Evolutionary conservation across 2,329 filamentous ascomycete genomes (phyloP).

Genomic region (Calonectria honghensis): DNA sequence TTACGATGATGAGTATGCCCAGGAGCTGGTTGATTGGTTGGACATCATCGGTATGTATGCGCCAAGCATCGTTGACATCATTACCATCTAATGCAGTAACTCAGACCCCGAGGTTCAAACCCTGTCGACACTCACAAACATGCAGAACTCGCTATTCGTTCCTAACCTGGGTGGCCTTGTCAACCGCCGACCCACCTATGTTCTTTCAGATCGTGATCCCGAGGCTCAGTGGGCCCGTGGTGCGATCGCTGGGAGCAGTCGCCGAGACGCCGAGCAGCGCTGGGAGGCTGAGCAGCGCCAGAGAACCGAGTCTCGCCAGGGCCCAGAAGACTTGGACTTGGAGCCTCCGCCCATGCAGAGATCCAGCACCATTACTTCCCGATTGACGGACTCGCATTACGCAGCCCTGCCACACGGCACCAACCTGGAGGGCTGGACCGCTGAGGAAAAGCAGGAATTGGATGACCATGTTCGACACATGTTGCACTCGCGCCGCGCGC

Average conservation of each 20-base stretch:
- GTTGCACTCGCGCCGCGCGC: slow-evolving; percentile 86
- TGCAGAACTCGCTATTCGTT: slow-evolving; percentile 92
- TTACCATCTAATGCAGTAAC: slow-evolving; percentile 22
- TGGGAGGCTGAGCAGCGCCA: slow-evolving; percentile 43
- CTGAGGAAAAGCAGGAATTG: slow-evolving; percentile 83
- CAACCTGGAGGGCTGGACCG: slow-evolving; percentile 83
- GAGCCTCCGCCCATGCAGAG: slow-evolving; percentile 59
- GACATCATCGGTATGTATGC: slow-evolving; percentile 61
- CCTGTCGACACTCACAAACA: slow-evolving; percentile 88
- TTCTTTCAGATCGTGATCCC: slow-evolving; percentile 72
- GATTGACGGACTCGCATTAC: slow-evolving; percentile 82
- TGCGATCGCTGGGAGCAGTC: slow-evolving; percentile 42
- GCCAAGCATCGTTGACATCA: background rate
- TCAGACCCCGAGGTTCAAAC: slow-evolving; percentile 89
- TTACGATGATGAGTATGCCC: slow-evolving; percentile 60
- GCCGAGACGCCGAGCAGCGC: background rate
- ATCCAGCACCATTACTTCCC: slow-evolving; percentile 78
- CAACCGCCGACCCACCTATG: slow-evolving; percentile 87
- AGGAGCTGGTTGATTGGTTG: slow-evolving; percentile 63
- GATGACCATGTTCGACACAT: slow-evolving; percentile 93
- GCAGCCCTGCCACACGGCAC: slow-evolving; percentile 86
- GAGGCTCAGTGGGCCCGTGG: slow-evolving; percentile 51
- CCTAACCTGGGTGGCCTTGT: slow-evolving; percentile 85
- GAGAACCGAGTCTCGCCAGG: slow-evolving; percentile 21
- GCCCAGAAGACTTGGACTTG: slow-evolving; percentile 27